A percentile compares a stretch with the other conserved stretches of the same genome.
Evolutionary conservation across 176 grass and related monocot genomes (phyloP).

Genomic region (Eleusine coracana): DNA sequence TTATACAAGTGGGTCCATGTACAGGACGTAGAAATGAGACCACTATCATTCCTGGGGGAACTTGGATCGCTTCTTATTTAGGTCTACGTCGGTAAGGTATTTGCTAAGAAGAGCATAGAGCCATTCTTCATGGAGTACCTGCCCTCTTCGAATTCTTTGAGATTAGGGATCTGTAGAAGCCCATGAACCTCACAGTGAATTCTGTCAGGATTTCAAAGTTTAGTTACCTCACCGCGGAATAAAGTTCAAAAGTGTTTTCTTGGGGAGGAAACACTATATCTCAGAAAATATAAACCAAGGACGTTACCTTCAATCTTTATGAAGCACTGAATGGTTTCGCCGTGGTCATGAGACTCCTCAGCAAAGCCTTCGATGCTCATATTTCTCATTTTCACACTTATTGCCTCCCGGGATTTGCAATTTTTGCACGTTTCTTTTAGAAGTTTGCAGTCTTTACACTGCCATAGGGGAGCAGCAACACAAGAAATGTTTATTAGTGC

Average conservation of each 20-base stretch:
- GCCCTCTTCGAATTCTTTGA: conserved; percentile 44
- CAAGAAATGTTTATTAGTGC: background rate
- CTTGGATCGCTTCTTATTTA: conserved; percentile 35
- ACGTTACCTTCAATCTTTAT: conserved; percentile 73
- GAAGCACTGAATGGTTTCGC: conserved; percentile 50
- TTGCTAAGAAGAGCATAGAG: background rate
- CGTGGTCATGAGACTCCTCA: conserved; percentile 23
- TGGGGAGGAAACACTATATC: background rate
- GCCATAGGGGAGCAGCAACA: background rate
- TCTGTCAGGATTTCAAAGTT: conserved; percentile 48
- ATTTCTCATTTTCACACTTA: background rate
- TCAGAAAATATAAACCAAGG: background rate
- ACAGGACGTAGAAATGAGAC: background rate
- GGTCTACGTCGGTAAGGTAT: background rate
- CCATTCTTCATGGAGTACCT: conserved; percentile 6
- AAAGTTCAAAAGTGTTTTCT: background rate
- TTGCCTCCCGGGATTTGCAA: conserved; percentile 12
- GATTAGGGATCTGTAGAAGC: conserved; percentile 57
- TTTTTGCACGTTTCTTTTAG: conserved; percentile 12
- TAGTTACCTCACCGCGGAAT: background rate
- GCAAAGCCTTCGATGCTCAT: conserved; percentile 49
- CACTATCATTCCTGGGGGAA: background rate
- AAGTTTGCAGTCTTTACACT: conserved; percentile 9
- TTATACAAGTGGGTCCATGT: conserved; percentile 9
- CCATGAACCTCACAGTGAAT: conserved; percentile 76